Conservation (phyloP, 108 stramenopile species). For the Conticribra weissflogii region DNA sequence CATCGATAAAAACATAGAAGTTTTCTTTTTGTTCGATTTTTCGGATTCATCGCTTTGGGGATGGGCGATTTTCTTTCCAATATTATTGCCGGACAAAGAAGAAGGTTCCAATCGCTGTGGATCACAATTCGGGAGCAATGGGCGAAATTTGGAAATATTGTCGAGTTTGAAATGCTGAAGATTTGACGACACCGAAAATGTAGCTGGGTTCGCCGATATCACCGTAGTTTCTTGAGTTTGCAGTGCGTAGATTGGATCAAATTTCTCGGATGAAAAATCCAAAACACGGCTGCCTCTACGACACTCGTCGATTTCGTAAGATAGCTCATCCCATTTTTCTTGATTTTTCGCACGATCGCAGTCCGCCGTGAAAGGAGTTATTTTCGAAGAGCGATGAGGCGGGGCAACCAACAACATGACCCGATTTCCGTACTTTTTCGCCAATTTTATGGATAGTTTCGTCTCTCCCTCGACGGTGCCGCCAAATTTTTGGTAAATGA, state of each 20-base stretch:
- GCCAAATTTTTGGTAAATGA: constrained; percentile 79
- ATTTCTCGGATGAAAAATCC: constrained; percentile 55
- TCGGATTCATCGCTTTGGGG: constrained; percentile 8
- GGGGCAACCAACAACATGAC: constrained; percentile 62
- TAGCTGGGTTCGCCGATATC: constrained; percentile 49
- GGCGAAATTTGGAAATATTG: constrained; percentile 56
- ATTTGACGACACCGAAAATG: constrained; percentile 5
- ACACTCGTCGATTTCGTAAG: constrained; percentile 49
- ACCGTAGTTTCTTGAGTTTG: constrained; percentile 30
- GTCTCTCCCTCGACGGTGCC: constrained; percentile 74
- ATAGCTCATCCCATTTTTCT: constrained; percentile 50
- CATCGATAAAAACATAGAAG: constrained; percentile 48
- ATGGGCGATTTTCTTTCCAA: constrained; percentile 3
- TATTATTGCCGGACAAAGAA: constrained; percentile 14
- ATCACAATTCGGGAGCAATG: constrained; percentile 52
- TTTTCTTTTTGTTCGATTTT: constrained; percentile 24
- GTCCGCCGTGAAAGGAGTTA: background rate
- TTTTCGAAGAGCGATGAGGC: constrained; percentile 26
- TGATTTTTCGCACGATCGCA: background rate
- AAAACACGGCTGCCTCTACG: constrained; percentile 59
- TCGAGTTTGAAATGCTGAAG: constrained; percentile 31
- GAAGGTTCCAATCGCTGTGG: constrained; percentile 47
- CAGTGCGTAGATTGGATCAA: constrained; percentile 74
- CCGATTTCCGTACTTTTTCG: constrained; percentile 76
- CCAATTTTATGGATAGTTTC: constrained; percentile 66